Percentiles rank a stretch among this genome's conserved stretches.
Conservation (phyloP, 2,329 filamentous ascomycete species). For the Chaetomium sp. region DNA sequence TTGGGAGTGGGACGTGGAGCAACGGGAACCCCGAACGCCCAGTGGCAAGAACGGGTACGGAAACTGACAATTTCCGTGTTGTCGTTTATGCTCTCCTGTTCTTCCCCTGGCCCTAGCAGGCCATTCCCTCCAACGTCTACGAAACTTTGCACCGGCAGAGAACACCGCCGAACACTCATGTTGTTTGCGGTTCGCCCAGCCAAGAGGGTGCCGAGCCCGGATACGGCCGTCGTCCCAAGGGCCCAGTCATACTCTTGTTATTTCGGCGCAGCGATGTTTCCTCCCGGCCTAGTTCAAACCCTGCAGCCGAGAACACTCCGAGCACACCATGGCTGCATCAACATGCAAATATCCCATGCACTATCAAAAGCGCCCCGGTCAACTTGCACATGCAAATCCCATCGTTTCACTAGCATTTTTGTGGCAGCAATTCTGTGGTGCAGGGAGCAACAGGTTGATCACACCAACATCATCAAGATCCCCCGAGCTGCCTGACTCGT, state of each 20-base stretch:
- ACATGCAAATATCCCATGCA: slow-evolving; percentile 25
- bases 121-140: neutral
- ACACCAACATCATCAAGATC: slow-evolving; percentile 6
- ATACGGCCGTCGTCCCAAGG: slow-evolving; percentile 18
- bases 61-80: slow-evolving; percentile 4
- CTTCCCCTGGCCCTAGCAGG: slow-evolving; percentile 5
- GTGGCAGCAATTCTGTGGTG: slow-evolving; percentile 13
- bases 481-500: slow-evolving; percentile 22
- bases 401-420: slow-evolving; percentile 14
- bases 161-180: neutral
- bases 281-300: neutral
- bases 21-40: slow-evolving; percentile 1
- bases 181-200: neutral
- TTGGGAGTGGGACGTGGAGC: neutral
- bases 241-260: slow-evolving; percentile 1
- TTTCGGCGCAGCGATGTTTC: slow-evolving; percentile 8
- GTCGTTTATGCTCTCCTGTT: neutral
- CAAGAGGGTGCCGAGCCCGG: slow-evolving; percentile 11
- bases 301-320: neutral
- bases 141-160: neutral
- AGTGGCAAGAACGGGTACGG: slow-evolving; percentile 10
- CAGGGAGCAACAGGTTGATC: slow-evolving; percentile 21
- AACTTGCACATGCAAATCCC: slow-evolving; percentile 25
- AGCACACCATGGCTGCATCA: slow-evolving; percentile 18
- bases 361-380: slow-evolving; percentile 3